Base-by-base conservation (phyloP, 1,284 basidiomycete species). In the Rhizopogon parksii region DNA sequence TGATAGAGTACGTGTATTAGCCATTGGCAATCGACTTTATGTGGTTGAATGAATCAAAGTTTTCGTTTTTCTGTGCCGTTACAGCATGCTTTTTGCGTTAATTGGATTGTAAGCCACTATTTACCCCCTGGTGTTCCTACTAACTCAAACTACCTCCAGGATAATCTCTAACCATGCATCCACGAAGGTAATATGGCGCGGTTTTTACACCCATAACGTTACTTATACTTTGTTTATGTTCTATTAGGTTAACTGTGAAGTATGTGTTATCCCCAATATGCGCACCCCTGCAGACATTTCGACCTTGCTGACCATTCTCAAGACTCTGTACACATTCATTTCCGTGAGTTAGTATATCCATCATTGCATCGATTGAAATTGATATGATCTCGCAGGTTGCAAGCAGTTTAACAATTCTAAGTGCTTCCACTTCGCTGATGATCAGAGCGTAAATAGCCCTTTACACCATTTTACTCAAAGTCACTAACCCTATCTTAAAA, bases 251-350 rank as follows among this genome's bases (percentile, higher is more conserved):
- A 77, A 85, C 57, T 86, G 84, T 57, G 69, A 72, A 48, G 80
- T 80, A 59, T 58, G 76, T 70, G 24, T 25, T n/a, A 46, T 40
- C 25, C 47, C 47, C 47, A 27, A 42, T 6, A 17, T 52, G 30
- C 12, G 27, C 4, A 32, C 17, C 9, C 14, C 7, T 4, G 17
- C 17, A 14, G 17, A 32, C 4, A 51, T 46, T 14, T 32, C 30
- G 42, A 32, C 24, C 50, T 46, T n/a, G 51, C 52, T 52, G 49
- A 54, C 40, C 27, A 37, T 55, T 45, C 48, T 51, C 21, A 38
- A 82, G 78, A 80, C 78, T 4, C 62, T 87, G 21, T 86, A 80
- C 55, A 82, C 76, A 0, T 85, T 85, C 67, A 84, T 82, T 59
- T 83, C 81, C 24, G 84, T 80, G 63, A 54, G 76, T 60, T 1